These are phyloP conservation scores for Kwoniella dendrophila DNA, from an alignment of 768 basidiomycete species.

Conservation along the genomic window DNA sequence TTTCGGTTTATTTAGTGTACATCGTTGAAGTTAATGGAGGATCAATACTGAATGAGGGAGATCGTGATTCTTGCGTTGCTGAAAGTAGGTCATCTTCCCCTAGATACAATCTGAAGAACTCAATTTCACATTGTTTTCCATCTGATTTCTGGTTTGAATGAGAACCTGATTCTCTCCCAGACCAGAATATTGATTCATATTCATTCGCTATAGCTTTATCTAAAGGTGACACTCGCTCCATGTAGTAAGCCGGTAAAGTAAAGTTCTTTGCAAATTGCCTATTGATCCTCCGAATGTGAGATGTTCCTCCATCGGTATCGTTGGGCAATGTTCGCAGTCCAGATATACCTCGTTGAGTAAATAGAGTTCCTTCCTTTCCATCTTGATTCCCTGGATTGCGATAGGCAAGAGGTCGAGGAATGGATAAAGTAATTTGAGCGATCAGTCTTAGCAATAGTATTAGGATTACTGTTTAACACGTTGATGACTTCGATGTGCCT, in stretches of 20 bases:
- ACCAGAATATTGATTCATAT: constrained; percentile 1
- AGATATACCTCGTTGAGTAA: too few species aligned
- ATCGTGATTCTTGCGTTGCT: background rate
- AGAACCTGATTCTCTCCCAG: background rate
- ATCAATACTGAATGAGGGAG: background rate
- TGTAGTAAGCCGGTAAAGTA: background rate
- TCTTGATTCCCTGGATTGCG: too few species aligned
- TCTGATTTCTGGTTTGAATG: background rate
- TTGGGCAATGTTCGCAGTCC: too few species aligned
- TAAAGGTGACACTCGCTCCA: background rate
- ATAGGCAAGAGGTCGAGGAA: too few species aligned
- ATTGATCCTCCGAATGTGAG: background rate
- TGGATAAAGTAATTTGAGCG: too few species aligned
- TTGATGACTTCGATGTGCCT: too few species aligned
- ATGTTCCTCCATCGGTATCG: too few species aligned
- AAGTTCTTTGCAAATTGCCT: background rate
- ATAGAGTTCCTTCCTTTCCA: too few species aligned
- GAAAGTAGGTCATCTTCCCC: background rate
- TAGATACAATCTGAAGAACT: constrained; percentile 4
- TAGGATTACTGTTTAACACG: too few species aligned
- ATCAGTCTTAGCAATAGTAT: too few species aligned
- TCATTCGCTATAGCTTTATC: background rate
- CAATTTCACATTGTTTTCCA: background rate
- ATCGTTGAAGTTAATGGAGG: background rate
- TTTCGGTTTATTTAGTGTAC: background rate